Conservation (phyloP, 164 flowering plant genomes). For the Vitis cinerea region DNA sequence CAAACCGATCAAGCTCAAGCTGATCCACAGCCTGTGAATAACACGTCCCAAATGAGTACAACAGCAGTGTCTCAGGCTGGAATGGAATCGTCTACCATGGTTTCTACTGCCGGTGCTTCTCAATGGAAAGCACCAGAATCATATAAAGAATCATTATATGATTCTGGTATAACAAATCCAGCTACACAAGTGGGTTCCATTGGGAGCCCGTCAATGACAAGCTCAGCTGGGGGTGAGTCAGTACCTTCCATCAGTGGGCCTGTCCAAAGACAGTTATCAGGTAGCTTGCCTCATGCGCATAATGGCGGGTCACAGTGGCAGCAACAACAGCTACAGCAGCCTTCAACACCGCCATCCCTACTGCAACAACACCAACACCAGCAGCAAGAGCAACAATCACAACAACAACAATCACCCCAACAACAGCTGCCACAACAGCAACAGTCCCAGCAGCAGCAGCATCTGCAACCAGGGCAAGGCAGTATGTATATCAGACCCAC, state of each 20-base stretch:
- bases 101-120: slow-evolving; percentile 33
- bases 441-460: slow-evolving; percentile 36
- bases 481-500: slow-evolving; percentile 39
- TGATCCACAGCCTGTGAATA: slow-evolving; percentile 33
- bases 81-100: slow-evolving; percentile 36
- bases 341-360: slow-evolving; percentile 8
- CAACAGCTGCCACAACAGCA: slow-evolving; percentile 23
- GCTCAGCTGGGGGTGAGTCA: slow-evolving; percentile 35
- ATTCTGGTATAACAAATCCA: slow-evolving; percentile 30
- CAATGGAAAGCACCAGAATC: slow-evolving; percentile 50
- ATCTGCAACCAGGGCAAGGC: slow-evolving; percentile 43
- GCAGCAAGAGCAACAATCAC: slow-evolving; percentile 23
- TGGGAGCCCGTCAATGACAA: slow-evolving; percentile 28
- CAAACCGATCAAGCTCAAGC: slow-evolving; percentile 36
- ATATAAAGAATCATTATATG: slow-evolving; percentile 22
- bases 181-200: slow-evolving; percentile 32
- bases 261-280: slow-evolving; percentile 56
- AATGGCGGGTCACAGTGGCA: slow-evolving; percentile 41
- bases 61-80: slow-evolving; percentile 28
- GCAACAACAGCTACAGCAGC: slow-evolving; percentile 26
- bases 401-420: slow-evolving; percentile 19
- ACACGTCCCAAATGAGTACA: slow-evolving; percentile 26
- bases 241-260: slow-evolving; percentile 25
- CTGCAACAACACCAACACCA: slow-evolving; percentile 23
- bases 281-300: slow-evolving; percentile 37